Evolutionary conservation across 1,284 basidiomycete species (phyloP), one percentile per base, ranked within the genome.

Genomic region (Malassezia nana): DNA sequence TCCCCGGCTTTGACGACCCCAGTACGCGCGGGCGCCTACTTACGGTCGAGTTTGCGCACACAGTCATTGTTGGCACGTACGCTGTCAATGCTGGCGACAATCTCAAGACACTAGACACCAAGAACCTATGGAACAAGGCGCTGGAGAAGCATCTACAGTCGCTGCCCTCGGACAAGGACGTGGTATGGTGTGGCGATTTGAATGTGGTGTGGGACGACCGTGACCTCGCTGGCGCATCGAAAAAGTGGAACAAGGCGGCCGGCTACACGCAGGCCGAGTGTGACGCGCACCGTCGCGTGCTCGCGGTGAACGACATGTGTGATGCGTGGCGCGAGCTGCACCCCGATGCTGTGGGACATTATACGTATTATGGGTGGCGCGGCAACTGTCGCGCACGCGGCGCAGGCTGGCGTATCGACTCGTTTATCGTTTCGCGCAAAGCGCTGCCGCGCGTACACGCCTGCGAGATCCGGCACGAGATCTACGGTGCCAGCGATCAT

Each of bases 101-200:
- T 2, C 77, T 91, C 41, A 88, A 89, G 59, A 58, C 56, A 33
- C 60, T 65, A 55, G 51, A 50, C 1, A 58, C 50, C 35, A 71
- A 71, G 58, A 57, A 59, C 38, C 39, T 46, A n/a, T 69, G 69
- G 67, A 62, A 66, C 35, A 50, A 52, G 16, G 59, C 62, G 2
- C 59, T 72, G 64, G 82, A 84, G 46, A 62, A 76, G 1, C 84
- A 89, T 66, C 78, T 90, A 15, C 81, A 81, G 3, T 78, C 81
- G 18, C 77, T 89, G 10, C 85, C 89, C 74, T 80, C 79, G 64
- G 43, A 33, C 43, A 90, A 90, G 65, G 84, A 87, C 3, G 84
- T 90, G 9, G 84, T 91, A 54, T 91, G 88, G 88, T 79, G 80
- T n/a, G 88, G 88, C 24, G 88, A 91, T 73, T 68, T 90, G 58